Evolutionary conservation across 257 asterid species (phyloP), one percentile per base, ranked within the genome.

Genomic region (Jasminum sambac): DNA sequence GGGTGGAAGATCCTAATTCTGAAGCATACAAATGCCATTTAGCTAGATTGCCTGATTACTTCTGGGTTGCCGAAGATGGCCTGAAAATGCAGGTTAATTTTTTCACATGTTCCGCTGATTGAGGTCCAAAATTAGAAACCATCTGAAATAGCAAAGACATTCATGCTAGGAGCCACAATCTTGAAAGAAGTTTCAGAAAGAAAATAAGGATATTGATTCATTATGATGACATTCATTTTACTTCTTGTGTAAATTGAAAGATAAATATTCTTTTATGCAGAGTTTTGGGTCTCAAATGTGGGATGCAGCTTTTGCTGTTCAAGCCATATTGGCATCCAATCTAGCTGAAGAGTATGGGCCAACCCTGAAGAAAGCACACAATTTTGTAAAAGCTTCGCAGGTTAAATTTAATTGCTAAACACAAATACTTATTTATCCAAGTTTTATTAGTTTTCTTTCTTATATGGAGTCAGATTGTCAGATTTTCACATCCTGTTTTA

Each of bases 31-130:
- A 76, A 66, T 68, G 74, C 26, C 91, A 88, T 57, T 78, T 88
- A 37, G 87, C 95, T 24, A 76, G 91, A 8, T 7, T 86, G 21
- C 85, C 89, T 0, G 91, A 88, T 78, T 86, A 75, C 70, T 76
- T 79, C 39, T 88, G 90, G 92, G 66, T 88, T 24, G 90, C 90
- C 44, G 95, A 88, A 81, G 95, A 88, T 69, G 92, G 95, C 59
- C 63, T 86, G 85, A 88, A 86, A 75, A 73, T 88, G 72, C 89
- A 87, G 89, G 94, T 85, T 24, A 43, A 16, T 37, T 0, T 8
- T 62, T 39, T 14, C 40, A 30, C 36, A 1, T 30, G 36, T 30
- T 30, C 1, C 36, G 4, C 4, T 30, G 36, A 30, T 30, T 4
- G 2, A 30, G 36, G 36, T 30, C 36, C 36, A 1, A 30, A 30